Evolutionary conservation across 2,329 filamentous ascomycete species (phyloP), one percentile per base, ranked within the genome.

Genomic region (Myotisia sp.): DNA sequence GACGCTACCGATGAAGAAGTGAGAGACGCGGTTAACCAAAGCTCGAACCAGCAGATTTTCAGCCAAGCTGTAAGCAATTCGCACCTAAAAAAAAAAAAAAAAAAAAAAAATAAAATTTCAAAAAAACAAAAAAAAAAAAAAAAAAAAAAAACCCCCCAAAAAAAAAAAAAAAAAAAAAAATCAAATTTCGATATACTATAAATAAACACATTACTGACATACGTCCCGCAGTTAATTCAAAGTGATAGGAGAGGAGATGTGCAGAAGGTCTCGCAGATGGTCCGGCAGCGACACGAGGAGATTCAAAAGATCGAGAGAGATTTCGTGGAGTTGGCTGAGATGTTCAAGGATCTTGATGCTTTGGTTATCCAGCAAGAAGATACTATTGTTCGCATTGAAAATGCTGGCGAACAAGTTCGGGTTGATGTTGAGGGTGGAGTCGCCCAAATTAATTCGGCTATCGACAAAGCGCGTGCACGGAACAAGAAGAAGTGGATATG

Each of bases 401-500:
- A 79, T 49, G 84, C 87, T 62, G 83, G 75, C 23, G 81, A 92
- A 58, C 80, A 92, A 51, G 80, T 90, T 24, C 74, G 81, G 31
- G 75, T 79, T 38, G 82, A 95, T 56, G 71, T 94, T 30, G 74
- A 79, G 50, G 79, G 90, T 55, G 87, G 79, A 44, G 94, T 90
- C 52, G 70, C 74, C 42, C 75, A 94, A 57, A 80, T 95, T 39
- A 75, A 70, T 24, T 71, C 71, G n/a, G 86, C 86, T 8, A 80
- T 93, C 42, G 68, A 70, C 41, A 92, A 82, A 46, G 87, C 87
- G 6, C 70, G 79, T 54, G 72, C 74, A 47, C 82, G 79, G 33
- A 71, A 82, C 47, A 82, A 76, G 64, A 92, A 92, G 84, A 94
- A 94, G 79, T 94, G 85, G 86, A 86, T 81, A 55, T 93, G 85